A percentile compares a stretch with the other conserved stretches of the same genome.
Evolutionary conservation across 371 early-diverging fungal species (phyloP).

Genomic region (Globomyces sp.): DNA sequence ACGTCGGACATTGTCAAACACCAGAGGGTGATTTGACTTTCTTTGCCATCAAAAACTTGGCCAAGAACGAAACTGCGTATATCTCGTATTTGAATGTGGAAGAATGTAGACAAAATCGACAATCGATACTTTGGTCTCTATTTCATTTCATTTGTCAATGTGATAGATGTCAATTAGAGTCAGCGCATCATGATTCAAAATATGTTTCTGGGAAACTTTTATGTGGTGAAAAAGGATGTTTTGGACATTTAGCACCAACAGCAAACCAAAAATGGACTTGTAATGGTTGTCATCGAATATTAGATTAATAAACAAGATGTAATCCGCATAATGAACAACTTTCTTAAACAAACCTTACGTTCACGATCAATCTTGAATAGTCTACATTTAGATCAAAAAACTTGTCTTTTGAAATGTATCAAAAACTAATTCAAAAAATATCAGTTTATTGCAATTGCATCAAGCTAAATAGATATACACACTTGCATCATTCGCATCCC

Average conservation of each 20-base stretch:
- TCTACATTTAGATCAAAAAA: conserved; percentile 33
- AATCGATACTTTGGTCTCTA: too few species aligned
- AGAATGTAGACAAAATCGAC: too few species aligned
- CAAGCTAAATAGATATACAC: conserved; percentile 43
- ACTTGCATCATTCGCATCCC: conserved; percentile 59
- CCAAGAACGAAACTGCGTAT: too few species aligned
- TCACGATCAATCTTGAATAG: conserved; percentile 29
- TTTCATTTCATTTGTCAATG: too few species aligned
- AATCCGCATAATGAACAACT: conserved; percentile 34
- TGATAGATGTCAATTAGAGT: too few species aligned
- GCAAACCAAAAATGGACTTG: conserved; percentile 60
- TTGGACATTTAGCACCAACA: conserved; percentile 36
- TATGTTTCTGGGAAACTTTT: not conserved
- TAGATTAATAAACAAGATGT: conserved; percentile 52
- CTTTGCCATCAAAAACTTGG: too few species aligned
- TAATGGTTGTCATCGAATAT: conserved; percentile 42
- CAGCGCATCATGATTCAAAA: too few species aligned
- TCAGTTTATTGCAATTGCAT: not conserved
- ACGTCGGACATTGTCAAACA: too few species aligned
- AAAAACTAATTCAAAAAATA: conserved; percentile 43
- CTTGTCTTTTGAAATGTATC: conserved; percentile 52
- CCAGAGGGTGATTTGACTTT: too few species aligned
- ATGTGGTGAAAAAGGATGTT: not conserved
- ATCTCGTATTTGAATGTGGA: too few species aligned
- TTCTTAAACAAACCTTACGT: too few species aligned